phyloP scores from a whole-genome alignment of 2,329 filamentous ascomycete genomes.

The Xylaria sp. region DNA sequence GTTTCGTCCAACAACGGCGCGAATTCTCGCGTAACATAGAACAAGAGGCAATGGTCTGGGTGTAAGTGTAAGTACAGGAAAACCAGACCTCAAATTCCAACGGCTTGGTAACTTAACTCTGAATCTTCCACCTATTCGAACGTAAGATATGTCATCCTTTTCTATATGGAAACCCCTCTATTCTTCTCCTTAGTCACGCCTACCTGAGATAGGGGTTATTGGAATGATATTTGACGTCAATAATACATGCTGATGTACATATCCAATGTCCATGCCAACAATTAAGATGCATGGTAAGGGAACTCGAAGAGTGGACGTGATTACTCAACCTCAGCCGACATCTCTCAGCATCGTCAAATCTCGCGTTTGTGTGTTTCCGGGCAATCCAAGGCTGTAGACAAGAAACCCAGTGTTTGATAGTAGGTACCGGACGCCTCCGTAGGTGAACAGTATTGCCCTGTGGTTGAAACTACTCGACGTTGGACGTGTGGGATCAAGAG shows the following conservation, averaged over 20 bases:
- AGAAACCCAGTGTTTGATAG: neutral
- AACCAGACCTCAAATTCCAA: too few relatives aligned
- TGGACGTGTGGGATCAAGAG: too few relatives aligned
- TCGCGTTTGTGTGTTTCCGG: too few relatives aligned
- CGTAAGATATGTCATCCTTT: neutral
- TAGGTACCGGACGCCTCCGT: neutral
- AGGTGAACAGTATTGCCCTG: neutral
- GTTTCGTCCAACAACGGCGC: too few relatives aligned
- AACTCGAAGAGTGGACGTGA: too few relatives aligned
- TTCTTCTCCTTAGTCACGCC: neutral
- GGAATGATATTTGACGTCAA: too few relatives aligned
- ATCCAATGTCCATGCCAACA: too few relatives aligned
- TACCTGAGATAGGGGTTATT: neutral
- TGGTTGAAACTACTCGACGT: neutral
- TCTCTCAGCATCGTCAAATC: neutral
- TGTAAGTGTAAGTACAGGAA: too few relatives aligned
- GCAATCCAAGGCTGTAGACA: neutral
- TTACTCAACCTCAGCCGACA: neutral
- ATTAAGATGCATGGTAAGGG: too few relatives aligned
- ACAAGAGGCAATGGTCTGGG: too few relatives aligned
- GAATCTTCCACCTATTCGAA: neutral
- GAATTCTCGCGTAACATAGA: too few relatives aligned
- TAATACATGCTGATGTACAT: too few relatives aligned
- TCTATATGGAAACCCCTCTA: neutral
- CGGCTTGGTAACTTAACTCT: neutral